phyloP scores from a whole-genome alignment of 2,329 filamentous ascomycete species.

The Aspergillus ruber region DNA sequence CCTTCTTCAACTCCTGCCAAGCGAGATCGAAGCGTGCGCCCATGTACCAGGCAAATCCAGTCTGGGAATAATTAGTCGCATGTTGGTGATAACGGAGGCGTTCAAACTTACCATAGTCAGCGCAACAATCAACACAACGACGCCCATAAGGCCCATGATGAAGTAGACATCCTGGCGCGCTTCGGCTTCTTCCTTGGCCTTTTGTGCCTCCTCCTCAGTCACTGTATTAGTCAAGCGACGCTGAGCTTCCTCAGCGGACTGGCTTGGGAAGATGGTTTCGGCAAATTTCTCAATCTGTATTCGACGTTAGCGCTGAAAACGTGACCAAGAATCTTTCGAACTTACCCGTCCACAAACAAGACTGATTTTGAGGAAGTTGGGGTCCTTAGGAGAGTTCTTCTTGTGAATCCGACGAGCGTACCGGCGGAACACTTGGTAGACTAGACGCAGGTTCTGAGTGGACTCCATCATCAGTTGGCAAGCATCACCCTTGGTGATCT shows the following conservation, averaged over 20 bases:
- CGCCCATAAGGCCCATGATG: conserved; percentile 61
- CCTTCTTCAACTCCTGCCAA: conserved; percentile 48
- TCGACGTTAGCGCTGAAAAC: neutral
- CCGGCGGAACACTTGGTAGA: conserved; percentile 74
- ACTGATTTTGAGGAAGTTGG: conserved; percentile 87
- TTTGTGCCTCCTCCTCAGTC: conserved; percentile 52
- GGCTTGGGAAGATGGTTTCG: conserved; percentile 82
- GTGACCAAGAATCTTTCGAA: neutral
- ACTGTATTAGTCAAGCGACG: conserved; percentile 45
- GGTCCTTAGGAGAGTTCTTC: conserved; percentile 91
- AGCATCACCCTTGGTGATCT: conserved; percentile 92
- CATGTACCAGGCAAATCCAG: conserved; percentile 69
- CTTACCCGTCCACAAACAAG: conserved; percentile 77
- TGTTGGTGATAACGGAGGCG: neutral
- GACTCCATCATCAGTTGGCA: conserved; percentile 88
- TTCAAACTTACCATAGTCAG: conserved; percentile 64
- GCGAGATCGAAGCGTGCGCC: conserved; percentile 77
- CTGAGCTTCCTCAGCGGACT: conserved; percentile 58
- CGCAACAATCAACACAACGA: conserved; percentile 69
- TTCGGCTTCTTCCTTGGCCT: conserved; percentile 44
- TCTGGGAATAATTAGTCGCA: conserved; percentile 43
- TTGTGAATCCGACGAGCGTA: conserved; percentile 77
- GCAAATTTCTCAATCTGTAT: conserved; percentile 87
- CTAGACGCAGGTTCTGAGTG: conserved; percentile 76
- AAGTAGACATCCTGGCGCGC: conserved; percentile 52